Evolutionary conservation across 1,139 yeast species (phyloP), one percentile per base, ranked within the genome.

Genomic region (Pichia sp.): DNA sequence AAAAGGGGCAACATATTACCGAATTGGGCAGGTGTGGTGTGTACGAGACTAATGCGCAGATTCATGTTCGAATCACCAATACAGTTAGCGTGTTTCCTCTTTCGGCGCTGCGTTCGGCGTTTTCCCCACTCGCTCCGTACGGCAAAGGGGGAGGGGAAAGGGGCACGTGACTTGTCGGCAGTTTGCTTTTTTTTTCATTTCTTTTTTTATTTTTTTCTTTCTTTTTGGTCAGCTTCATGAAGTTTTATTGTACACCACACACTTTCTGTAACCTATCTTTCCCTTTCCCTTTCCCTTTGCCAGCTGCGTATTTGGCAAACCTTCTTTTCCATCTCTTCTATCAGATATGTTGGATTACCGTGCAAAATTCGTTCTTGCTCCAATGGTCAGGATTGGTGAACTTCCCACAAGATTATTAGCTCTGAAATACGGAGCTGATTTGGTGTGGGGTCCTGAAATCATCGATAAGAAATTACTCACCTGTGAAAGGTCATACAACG

Each of bases 351-450:
- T 69, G 3, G 71, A 69, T 33, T 78, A 73, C 56, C 65, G 72
- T 26, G 91, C 94, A 1, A 85, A 85, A 55, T 64, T 88, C 43
- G 94, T 82, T 21, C 72, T 89, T 35, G 97, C 97, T 0, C 97
- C 97, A 1, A 89, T 89, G 97, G 96, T 91, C 42, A 72, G 98
- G 34, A 84, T 91, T 35, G 95, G 97, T 13, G 98, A 91, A 64
- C 73, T 91, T 15, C 97, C 98, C 8, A 80, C 89, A 13, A 69
- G 98, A 40, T 68, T 89, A 10, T 61, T 89, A 52, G 79, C 96
- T 0, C 68, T 91, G 25, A 74, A 74, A 50, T 72, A 86, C 59
- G 96, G 96, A 1, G 96, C 96, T 0, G 97, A 89, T 59, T 66
- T 91, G 41, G 97, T 91, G 5, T 91, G 98, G 97, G 76, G 82